phyloP scores from a whole-genome alignment of 176 grass and related monocot species.

The Urochloa ruziziensis region DNA sequence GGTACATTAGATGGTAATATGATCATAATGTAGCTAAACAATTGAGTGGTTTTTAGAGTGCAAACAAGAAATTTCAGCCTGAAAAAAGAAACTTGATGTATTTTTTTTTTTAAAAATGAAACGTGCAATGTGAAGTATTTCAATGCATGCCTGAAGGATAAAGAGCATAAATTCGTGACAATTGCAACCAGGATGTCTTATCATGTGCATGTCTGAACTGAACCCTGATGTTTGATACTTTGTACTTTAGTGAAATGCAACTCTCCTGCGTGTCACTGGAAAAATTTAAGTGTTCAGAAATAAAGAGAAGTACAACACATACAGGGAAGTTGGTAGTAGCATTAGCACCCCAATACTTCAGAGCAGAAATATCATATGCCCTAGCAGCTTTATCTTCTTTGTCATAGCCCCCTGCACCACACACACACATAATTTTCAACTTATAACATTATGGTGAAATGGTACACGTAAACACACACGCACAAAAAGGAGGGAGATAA shows the following conservation, averaged over 20 bases:
- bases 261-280: background rate
- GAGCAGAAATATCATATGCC: slow-evolving; percentile 86
- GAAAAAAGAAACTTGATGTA: background rate
- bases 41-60: background rate
- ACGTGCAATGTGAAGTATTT: background rate
- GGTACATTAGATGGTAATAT: background rate
- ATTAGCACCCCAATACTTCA: slow-evolving; percentile 86
- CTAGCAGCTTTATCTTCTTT: slow-evolving; percentile 89
- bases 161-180: background rate
- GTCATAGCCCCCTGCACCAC: slow-evolving; percentile 80
- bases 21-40: background rate
- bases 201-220: background rate
- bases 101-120: background rate
- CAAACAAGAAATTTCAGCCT: background rate
- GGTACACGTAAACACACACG: background rate
- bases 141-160: background rate
- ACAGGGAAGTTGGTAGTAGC: slow-evolving; percentile 81
- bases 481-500: background rate
- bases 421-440: background rate
- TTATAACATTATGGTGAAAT: slow-evolving; percentile 13
- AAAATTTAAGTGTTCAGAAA: background rate
- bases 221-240: background rate
- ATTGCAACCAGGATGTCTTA: background rate
- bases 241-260: background rate
- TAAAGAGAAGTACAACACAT: background rate